Base-by-base conservation (phyloP, 495 filamentous ascomycete species). In the Daldinia caldariorum region DNA sequence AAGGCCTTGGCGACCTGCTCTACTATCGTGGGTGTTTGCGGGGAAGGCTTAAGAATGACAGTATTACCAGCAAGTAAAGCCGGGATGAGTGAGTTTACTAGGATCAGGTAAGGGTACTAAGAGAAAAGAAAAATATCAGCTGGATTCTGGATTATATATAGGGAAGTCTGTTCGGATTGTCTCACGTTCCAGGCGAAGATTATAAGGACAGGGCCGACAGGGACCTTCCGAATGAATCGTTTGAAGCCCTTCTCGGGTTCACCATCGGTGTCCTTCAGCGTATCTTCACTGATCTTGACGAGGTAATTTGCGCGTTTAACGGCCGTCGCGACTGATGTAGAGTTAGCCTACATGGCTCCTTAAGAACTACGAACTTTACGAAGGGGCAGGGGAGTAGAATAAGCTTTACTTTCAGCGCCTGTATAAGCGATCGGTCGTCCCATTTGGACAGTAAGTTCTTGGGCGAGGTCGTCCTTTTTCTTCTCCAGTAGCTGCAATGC, bases 161-260 rank as follows among this genome's bases (percentile, higher is more conserved):
- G 18, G 31, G 18, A 51, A 32, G 7, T 43, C 12, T 49, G 34
- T 20, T 47, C 31, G 47, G 47, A 47, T 41, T 58, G 18, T 84
- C 91, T 79, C 79, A 94, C 93, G 78, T 97, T 97, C 94, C 94
- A 97, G 12, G 94, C 91, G 80, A 97, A 97, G 61, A 97, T 86
- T 71, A 97, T 85, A 58, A 97, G 82, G 31, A 92, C 90, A 6
- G 92, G 90, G 6, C 94, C 94, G 38, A 97, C 84, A 1, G 94
- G 92, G 13, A 90, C 87, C 74, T 95, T 94, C 72, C 89, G 88
- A 78, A 97, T 95, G 75, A 90, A 96, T 34, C 94, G 83, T 81
- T 90, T 93, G 84, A 97, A 97, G 0, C 93, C 94, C 63, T 89
- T 87, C 77, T 97, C 91, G 0, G 85, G 79, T 71, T 97, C 92